Evolutionary conservation across 2,329 filamentous ascomycete species (phyloP), one percentile per base, ranked within the genome.

Genomic region (Cryphonectria carpinicola): DNA sequence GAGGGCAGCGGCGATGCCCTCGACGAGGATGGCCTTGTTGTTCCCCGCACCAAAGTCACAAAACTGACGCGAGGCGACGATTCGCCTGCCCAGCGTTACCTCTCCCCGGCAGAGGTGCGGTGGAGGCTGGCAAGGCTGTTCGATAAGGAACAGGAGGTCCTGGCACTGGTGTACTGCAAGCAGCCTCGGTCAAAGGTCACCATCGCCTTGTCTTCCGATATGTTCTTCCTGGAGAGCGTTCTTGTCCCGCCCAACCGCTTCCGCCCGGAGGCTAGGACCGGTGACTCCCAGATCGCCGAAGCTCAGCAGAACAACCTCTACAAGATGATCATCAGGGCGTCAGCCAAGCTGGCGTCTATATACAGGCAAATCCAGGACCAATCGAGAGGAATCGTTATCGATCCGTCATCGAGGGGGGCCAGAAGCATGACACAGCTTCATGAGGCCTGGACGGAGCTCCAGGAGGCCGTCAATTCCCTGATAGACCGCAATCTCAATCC

Each of bases 211-310:
- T 89, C 84, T 2, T 89, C 93, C 1, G 93, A 97, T 75, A 97
- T 98, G 90, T 98, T 99, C 82, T 99, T 99, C 82, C 85, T 98
- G 70, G 90, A 92, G 70, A 91, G 90, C 49, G 84, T 99, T 67
- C 85, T 98, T 19, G 94, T 99, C 0, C 94, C 97, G 1, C 96
- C 96, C 2, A 99, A 97, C 79, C 92, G 91, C 76, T 99, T 92
- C 80, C 90, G 96, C 56, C 95, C 96, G 17, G 94, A 97, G 79
- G 93, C 94, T 13, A 88, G 90, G 71, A 95, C 93, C 41, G 93
- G 94, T 61, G 89, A 92, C 49, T 90, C 92, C 60, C 90, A 94
- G 68, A 92, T 98, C 74, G 89, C 94, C 37, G 96, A 99, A 80
- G 92, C 93, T 3, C 90, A 94, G 76, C 93, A 97, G 79, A 99